Percentiles rank a stretch among this genome's conserved stretches.
Evolutionary conservation across 1,139 yeast genomes (phyloP).

Genomic region (Hyphopichia burtonii): DNA sequence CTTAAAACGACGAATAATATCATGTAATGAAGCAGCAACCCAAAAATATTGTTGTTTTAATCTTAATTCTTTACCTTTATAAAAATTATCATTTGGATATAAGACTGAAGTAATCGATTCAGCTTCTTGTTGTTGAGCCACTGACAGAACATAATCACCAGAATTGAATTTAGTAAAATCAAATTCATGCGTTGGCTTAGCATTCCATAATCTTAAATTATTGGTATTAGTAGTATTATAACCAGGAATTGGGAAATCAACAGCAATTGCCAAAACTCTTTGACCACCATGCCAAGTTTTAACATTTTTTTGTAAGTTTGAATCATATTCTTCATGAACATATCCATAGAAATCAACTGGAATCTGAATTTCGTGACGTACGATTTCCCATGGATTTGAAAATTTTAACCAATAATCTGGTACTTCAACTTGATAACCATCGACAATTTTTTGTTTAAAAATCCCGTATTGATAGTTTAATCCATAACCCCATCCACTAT

Average conservation of each 20-base stretch:
- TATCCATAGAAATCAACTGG: conserved; percentile 93
- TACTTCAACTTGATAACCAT: conserved; percentile 90
- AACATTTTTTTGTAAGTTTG: conserved; percentile 49
- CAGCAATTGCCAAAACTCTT: conserved; percentile 86
- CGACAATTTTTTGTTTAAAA: conserved; percentile 84
- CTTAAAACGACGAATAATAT: conserved; percentile 86
- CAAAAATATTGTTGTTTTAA: conserved; percentile 95
- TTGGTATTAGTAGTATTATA: conserved; percentile 81
- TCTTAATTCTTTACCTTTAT: conserved; percentile 87
- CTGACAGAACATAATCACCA: conserved; percentile 88
- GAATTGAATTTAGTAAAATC: conserved; percentile 89
- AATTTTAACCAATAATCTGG: conserved; percentile 93
- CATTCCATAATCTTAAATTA: conserved; percentile 88
- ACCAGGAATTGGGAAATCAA: conserved; percentile 93
- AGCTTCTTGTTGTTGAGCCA: conserved; percentile 80
- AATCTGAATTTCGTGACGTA: conserved; percentile 80
- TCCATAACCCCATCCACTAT: conserved; percentile 97
- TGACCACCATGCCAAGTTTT: conserved; percentile 86
- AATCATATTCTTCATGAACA: conserved; percentile 61
- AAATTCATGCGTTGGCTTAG: conserved; percentile 87
- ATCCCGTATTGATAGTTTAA: conserved; percentile 91
- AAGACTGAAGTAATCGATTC: conserved; percentile 89
- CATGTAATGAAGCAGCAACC: conserved; percentile 93
- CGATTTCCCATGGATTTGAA: conserved; percentile 91
- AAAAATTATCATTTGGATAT: conserved; percentile 91